Conservation (phyloP, 2,329 filamentous ascomycete species). For the Pseudogymnoascus sp. region DNA sequence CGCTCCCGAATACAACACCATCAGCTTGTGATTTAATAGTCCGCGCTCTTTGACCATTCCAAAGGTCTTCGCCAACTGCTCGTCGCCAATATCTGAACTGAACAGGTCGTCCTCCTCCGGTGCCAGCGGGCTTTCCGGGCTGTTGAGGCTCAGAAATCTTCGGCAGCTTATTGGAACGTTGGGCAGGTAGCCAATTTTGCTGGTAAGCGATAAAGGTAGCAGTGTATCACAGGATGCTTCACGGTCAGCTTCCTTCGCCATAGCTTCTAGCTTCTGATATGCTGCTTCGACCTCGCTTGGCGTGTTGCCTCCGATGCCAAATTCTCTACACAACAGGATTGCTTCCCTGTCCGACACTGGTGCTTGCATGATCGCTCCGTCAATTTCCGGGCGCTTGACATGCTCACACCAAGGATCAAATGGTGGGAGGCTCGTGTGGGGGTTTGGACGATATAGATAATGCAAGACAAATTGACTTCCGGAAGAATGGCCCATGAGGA, state of each 20-base stretch:
- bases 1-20: constrained; percentile 38
- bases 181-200: constrained; percentile 23
- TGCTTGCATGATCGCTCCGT: constrained; percentile 56
- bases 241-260: constrained; percentile 27
- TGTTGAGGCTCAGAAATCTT: constrained; percentile 39
- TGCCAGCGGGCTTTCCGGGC: constrained; percentile 37
- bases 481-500: constrained; percentile 60
- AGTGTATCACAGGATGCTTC: constrained; percentile 25
- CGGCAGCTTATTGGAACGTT: constrained; percentile 27
- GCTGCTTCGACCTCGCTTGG: constrained; percentile 28
- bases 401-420: constrained; percentile 26
- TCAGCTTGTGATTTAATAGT: constrained; percentile 31
- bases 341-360: constrained; percentile 54
- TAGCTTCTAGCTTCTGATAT: constrained; percentile 30
- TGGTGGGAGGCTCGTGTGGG: constrained; percentile 21
- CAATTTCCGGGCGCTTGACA: constrained; percentile 36
- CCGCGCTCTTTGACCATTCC: constrained; percentile 36
- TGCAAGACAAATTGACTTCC: constrained; percentile 60
- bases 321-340: constrained; percentile 31
- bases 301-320: constrained; percentile 26
- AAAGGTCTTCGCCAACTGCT: constrained; percentile 45
- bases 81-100: constrained; percentile 49
- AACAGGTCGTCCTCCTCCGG: constrained; percentile 57
- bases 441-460: constrained; percentile 43
- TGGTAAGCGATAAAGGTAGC: constrained; percentile 29